Evolutionary conservation across 148 eudicot species (phyloP), one percentile per base, ranked within the genome.

Genomic region (Rhododendron simsii): DNA sequence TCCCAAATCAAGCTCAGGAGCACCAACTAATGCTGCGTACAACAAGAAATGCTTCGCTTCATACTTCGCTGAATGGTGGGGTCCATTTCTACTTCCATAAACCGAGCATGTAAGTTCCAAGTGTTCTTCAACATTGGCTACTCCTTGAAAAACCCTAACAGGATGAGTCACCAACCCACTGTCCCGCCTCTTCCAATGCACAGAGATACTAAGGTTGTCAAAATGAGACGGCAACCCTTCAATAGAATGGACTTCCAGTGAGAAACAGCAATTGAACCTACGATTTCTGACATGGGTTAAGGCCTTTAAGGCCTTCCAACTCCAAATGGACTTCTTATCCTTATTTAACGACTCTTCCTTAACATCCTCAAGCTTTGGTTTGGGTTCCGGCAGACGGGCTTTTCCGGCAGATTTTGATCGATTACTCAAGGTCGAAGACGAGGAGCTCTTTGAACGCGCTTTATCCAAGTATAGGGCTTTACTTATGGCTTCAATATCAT

Each of bases 311-410:
- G 93, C 88, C 86, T 94, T 97, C 99, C 99, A 98, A 86, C 91
- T 93, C 98, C 98, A 98, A 85, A 93, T 88, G 33, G 99, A 91
- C 89, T 94, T 97, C 89, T 95, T 94, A 35, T 97, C 99, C 87
- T 92, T 95, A 7, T 84, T 87, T 63, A 87, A 83, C 0, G 85
- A 61, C 67, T 89, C 95, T 79, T 90, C 91, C 83, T 86, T 87
- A 71, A 61, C 88, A 85, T 82, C 91, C 80, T 91, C 91, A 2
- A 37, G 73, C 87, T 91, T 94, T 18, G 55, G 83, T 81, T 90
- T 90, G 53, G 94, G 69, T 20, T 87, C 89, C 1, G 61, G 78
- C 78, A 82, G 55, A 50, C 81, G 90, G 5, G 91, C 26, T 85
- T 91, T 94, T 80, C 92, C 91, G 1, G 86, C 74, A 6, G 93